Base-by-base conservation (phyloP, 805 yeast species). In the Maudiozyma saulgeensis region DNA sequence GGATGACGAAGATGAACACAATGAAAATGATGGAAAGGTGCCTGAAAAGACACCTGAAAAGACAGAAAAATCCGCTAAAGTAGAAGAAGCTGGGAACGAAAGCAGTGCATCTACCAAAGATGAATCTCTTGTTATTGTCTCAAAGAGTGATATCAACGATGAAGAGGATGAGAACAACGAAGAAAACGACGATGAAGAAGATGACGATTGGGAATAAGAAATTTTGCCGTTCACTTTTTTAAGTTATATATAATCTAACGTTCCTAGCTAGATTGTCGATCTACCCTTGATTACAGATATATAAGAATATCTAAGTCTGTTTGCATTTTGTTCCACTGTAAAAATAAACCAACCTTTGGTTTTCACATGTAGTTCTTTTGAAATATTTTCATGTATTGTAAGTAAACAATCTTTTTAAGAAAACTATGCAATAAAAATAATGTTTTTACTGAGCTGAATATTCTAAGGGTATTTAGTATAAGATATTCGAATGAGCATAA, bases 141-240 rank as follows among this genome's bases (percentile, higher is more conserved):
- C 31, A 11, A 21, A 19, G 9, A 23, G n/a, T 11, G 41, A 16
- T 35, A 25, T 26, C 32, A 25, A 9, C 16, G 23, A 44, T 45
- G 48, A 35, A 47, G 48, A 28, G 56, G 37, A 45, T 43, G 39
- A 32, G 41, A 46, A 26, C 12, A 45, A 34, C 21, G 39, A 42
- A 7, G 44, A 26, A 1, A 31, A 46, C 2, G 44, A 44, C 3
- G 57, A 55, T 4, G 64, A 63, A 9, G 70, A 64, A 4, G 82
- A 78, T 45, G 82, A 78, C 55, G 84, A 79, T 56, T 79, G 84
- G 84, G 85, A 80, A 61, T 79, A 59, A 25, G 15, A 18, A 18
- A 6, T 39, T 28, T 19, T 9, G 15, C 18, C 18, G 15, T 6
- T 35, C 4, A 35, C 18, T 35, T 28, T 8, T 28, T 28, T 28